Conservation (phyloP, 129 eudicot genomes). For the Chrysanthemum makinoi region DNA sequence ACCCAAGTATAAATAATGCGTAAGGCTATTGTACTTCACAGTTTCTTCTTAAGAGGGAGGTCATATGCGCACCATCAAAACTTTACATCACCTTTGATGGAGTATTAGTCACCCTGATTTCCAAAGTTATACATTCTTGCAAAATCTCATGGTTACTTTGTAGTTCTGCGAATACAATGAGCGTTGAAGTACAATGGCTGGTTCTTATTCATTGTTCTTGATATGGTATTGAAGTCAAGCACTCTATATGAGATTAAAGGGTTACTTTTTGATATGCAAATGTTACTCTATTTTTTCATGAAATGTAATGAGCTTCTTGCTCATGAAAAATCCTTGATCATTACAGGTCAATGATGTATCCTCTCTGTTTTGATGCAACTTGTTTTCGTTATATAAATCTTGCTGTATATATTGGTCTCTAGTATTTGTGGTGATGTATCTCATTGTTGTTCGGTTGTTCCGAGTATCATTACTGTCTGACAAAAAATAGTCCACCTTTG, state of each 20-base stretch:
- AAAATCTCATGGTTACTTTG: neutral
- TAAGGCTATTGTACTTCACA: no score
- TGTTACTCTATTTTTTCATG: no score
- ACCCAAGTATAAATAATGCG: no score
- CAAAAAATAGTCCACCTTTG: neutral
- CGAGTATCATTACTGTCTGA: neutral
- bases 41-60: no score
- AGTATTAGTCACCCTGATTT: neutral
- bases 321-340: constrained; percentile 9
- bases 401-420: neutral
- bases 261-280: neutral
- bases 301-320: neutral
- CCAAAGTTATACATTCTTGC: neutral
- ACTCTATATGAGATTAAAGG: neutral
- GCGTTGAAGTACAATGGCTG: neutral
- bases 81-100: no score
- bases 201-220: neutral
- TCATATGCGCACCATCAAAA: no score
- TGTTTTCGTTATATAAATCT: neutral
- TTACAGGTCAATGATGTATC: neutral
- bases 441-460: neutral
- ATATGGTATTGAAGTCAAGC: neutral
- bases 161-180: neutral
- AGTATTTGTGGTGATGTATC: neutral
- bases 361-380: neutral